Evolutionary conservation across 2,329 filamentous ascomycete species (phyloP).

Genomic region (Byssoonygena ceratinophila): DNA sequence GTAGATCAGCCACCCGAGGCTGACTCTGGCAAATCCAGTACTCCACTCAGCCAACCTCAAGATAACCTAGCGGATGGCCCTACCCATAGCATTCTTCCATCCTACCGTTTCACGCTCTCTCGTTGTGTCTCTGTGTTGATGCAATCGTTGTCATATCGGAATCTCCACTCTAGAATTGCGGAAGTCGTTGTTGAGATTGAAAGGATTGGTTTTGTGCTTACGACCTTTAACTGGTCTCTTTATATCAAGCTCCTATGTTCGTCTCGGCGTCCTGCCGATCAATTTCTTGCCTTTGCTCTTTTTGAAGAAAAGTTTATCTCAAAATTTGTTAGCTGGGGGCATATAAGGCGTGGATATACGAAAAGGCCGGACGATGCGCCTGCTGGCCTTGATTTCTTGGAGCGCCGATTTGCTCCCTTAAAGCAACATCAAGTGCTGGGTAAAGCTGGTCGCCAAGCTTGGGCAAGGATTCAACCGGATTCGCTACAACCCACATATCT

Average conservation of each 20-base stretch:
- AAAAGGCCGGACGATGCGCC: slow-evolving; percentile 24
- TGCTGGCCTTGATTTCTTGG: slow-evolving; percentile 25
- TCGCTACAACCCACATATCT: slow-evolving; percentile 37
- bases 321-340: slow-evolving; percentile 63
- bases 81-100: slow-evolving; percentile 24
- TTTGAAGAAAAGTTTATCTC: slow-evolving; percentile 72
- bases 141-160: slow-evolving; percentile 42
- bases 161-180: slow-evolving; percentile 44
- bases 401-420: slow-evolving; percentile 19
- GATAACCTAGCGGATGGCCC: background rate
- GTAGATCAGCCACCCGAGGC: background rate
- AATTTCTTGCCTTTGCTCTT: slow-evolving; percentile 51
- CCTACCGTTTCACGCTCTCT: slow-evolving; percentile 42
- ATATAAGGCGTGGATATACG: slow-evolving; percentile 27
- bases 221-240: slow-evolving; percentile 70
- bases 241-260: slow-evolving; percentile 59
- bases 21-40: background rate
- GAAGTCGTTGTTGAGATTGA: slow-evolving; percentile 47
- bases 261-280: slow-evolving; percentile 47
- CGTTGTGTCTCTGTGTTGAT: slow-evolving; percentile 44
- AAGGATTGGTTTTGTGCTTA: slow-evolving; percentile 59
- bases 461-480: slow-evolving; percentile 30
- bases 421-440: slow-evolving; percentile 25
- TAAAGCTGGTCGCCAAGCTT: slow-evolving; percentile 25
- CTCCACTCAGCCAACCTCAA: background rate